Evolutionary conservation across 1,139 yeast species (phyloP), one percentile per base, ranked within the genome.

Genomic region (Fermentozyma sake): DNA sequence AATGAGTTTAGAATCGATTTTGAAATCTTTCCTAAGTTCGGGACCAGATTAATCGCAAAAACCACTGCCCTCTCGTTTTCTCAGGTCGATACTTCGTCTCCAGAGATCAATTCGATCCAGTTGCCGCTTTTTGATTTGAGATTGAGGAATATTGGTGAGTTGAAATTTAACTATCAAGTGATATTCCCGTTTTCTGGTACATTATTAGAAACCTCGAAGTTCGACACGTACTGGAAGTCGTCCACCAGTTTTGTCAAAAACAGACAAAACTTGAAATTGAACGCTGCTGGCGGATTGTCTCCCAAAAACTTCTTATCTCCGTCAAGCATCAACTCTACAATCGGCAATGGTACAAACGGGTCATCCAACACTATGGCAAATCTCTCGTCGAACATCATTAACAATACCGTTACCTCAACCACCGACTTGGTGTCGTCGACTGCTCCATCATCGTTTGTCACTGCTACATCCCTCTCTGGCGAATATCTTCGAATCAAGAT

Each of bases 211-310:
- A 84, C 94, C 22, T 79, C 95, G 5, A 85, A 87, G 58, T 89
- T 85, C 50, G 96, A 89, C 48, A 89, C 97, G 0, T 91, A 91
- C 56, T 91, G 98, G 98, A 91, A 89, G 55, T 79, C 95, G 1
- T 83, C 95, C 0, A 73, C 72, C 4, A 59, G 60, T 25, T 58
- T 61, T 30, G 58, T 61, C 13, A 63, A 61, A 30, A 54, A 52
- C 29, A 52, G 46, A 23, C 50, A 50, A 17, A 44, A 55, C 4
- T 42, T 54, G 31, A 61, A 58, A 29, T 42, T 52, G 30, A 61
- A 58, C 37, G 61, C 62, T 4, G 66, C 64, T 12, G 65, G 68
- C 6, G 65, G 65, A 4, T 52, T 63, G 33, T 63, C 72, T 1
- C 72, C 72, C 3, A 64, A 59, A 35, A 61, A 58, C 36, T 55